Base-by-base conservation (phyloP, 352 stramenopile species). In the Elongisporangium prolatum region DNA sequence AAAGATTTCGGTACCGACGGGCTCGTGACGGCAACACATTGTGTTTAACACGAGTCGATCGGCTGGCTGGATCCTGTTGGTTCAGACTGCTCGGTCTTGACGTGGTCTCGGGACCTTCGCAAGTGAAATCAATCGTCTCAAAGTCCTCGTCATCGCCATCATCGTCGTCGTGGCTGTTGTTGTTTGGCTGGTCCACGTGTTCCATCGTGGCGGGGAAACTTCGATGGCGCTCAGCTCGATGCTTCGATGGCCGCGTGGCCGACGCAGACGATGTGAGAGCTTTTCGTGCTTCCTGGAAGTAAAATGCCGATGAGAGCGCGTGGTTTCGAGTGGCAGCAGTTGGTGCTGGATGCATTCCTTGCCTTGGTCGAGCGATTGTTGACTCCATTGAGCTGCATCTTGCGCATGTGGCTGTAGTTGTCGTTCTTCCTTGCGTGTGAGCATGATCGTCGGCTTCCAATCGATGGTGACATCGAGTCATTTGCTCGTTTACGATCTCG, bases 191-290 rank as follows among this genome's bases (percentile, higher is more conserved):
- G 5, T 37, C 48, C 9, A 37, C 34, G 34, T 64, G 44, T 20
- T 64, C n/a, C 40, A 64, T 52, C 10, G 61, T 52, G 4, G 21
- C 51, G 16, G 56, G 60, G 11, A 67, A 24, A 11, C 61, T 44
- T 5, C 47, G 48, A 37, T 56, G 62, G 51, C 51, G 56, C 14
- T 60, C 54, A 9, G 34, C 37, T 6, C 54, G 52, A 24, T 74
- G 71, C 59, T 86, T 84, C 0, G 66, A 69, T 21, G 73, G 77
- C 2, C 77, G 71, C 13, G 77, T 57, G 2, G 69, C 67, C 1
- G 77, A 86, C 0, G 73, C 75, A 0, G 77, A 88, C 6, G 77
- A 81, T 0, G 69, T 80, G 21, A 88, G 60, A 8, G 47, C 22
- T 17, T 58, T 56, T 61, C 34, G 34, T 17, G 34, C 34, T 13